Evolutionary conservation across 345 rosid species (phyloP).

Genomic region (Salix brachista): DNA sequence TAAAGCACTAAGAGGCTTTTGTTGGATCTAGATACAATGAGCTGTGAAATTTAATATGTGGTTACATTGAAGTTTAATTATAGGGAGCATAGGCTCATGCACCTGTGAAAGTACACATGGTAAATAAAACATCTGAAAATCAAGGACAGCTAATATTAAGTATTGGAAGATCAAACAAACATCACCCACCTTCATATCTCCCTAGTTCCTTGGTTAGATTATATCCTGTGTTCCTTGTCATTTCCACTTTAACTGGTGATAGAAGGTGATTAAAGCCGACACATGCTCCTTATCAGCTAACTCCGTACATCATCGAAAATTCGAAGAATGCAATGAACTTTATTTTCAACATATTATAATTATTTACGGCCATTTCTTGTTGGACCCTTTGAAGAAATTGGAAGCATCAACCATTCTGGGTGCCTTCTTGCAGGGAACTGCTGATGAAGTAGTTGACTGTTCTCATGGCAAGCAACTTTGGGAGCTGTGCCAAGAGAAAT

Average conservation of each 20-base stretch:
- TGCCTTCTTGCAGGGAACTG: constrained; percentile 59
- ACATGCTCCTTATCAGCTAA: neutral
- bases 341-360: neutral
- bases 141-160: neutral
- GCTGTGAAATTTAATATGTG: neutral
- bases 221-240: neutral
- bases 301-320: neutral
- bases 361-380: neutral
- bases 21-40: neutral
- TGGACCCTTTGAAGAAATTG: neutral
- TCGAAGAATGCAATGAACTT: neutral
- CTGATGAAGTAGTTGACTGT: constrained; percentile 88
- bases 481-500: constrained; percentile 91
- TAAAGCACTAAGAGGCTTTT: neutral
- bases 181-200: neutral
- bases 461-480: constrained; percentile 95
- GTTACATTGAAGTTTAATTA: neutral
- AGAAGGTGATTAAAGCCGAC: neutral
- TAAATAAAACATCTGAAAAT: neutral
- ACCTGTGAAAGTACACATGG: neutral
- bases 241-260: neutral
- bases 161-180: neutral
- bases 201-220: neutral
- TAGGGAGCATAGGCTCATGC: neutral
- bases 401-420: neutral